Evolutionary conservation across 495 filamentous ascomycete species (phyloP).

Genomic region (Penicillium bialowiezense): DNA sequence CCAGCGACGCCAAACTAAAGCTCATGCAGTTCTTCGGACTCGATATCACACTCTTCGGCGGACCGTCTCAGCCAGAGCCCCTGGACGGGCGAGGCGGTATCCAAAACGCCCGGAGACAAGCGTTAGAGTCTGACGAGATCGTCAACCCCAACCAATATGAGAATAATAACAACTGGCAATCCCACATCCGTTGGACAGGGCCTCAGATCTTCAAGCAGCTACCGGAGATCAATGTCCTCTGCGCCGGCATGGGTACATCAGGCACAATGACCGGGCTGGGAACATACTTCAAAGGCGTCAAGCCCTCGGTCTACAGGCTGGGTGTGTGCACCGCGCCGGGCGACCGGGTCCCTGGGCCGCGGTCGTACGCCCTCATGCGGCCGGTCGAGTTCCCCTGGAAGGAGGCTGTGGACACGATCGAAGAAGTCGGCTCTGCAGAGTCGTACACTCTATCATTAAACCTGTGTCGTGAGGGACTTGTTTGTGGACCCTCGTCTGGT

Average conservation of each 20-base stretch:
- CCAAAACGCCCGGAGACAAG: constrained; percentile 39
- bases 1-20: constrained; percentile 48
- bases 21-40: constrained; percentile 60
- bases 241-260: constrained; percentile 55
- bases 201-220: constrained; percentile 57
- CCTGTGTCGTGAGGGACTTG: constrained; percentile 55
- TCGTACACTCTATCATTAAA: constrained; percentile 54
- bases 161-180: constrained; percentile 57
- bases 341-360: constrained; percentile 56
- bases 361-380: constrained; percentile 49
- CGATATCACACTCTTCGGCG: constrained; percentile 54
- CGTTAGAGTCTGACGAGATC: constrained; percentile 35
- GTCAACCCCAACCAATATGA: constrained; percentile 60
- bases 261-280: constrained; percentile 55
- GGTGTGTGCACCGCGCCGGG: constrained; percentile 56
- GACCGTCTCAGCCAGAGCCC: constrained; percentile 56
- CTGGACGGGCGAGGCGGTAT: constrained; percentile 54
- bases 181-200: constrained; percentile 60
- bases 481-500: constrained; percentile 60
- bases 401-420: constrained; percentile 48
- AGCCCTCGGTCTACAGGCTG: constrained; percentile 48
- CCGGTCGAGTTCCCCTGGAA: constrained; percentile 58
- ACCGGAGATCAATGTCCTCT: constrained; percentile 57
- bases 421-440: constrained; percentile 51
- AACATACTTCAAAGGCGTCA: constrained; percentile 50